Evolutionary conservation across 345 rosid species (phyloP).

Genomic region (Eucalyptus rudis): DNA sequence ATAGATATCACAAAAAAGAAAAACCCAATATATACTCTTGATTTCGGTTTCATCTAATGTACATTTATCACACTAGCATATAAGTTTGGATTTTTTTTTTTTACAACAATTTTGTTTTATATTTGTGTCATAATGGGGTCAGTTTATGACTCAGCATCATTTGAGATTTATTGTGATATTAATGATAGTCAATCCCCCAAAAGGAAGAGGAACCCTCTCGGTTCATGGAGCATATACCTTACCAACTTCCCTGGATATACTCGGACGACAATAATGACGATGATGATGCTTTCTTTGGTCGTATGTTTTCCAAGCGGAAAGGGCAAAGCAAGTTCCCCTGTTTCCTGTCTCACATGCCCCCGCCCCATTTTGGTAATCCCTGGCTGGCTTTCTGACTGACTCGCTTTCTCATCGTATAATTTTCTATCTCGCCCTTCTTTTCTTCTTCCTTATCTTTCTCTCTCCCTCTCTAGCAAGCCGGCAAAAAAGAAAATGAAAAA

Average conservation of each 20-base stretch:
- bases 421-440: not conserved
- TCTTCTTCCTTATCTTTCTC: not conserved
- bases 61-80: too few species aligned
- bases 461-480: not conserved
- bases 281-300: not conserved
- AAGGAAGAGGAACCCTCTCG: not conserved
- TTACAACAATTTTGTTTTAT: too few species aligned
- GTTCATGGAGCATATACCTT: not conserved
- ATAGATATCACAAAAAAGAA: not conserved
- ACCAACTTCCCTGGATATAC: not conserved
- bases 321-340: conserved; percentile 1
- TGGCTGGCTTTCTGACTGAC: not conserved
- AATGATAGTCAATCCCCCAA: not conserved
- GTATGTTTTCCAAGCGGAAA: not conserved
- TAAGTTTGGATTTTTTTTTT: not conserved
- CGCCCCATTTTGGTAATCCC: conserved; percentile 1
- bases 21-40: not conserved
- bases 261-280: not conserved
- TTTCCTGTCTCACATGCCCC: conserved; percentile 9
- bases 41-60: too few species aligned
- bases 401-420: not conserved
- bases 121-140: too few species aligned
- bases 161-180: not conserved
- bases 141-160: too few species aligned
- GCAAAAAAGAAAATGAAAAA: not conserved